A percentile compares a stretch with the other conserved stretches of the same genome.
Conservation (phyloP, 176 grass and related monocot genomes). For the Chloris gayana region DNA sequence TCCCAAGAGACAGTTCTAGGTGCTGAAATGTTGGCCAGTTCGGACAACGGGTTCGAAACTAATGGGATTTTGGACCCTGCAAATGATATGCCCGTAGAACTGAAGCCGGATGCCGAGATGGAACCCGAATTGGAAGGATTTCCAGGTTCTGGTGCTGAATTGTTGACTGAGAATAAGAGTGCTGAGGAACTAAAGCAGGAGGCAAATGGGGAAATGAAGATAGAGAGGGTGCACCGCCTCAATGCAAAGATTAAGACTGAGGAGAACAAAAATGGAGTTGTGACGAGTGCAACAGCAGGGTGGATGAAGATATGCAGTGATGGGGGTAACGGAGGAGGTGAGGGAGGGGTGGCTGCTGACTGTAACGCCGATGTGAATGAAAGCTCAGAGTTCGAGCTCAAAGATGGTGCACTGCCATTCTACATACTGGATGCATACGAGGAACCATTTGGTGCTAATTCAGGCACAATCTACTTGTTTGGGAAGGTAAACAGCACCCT, state of each 20-base stretch:
- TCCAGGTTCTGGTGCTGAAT: slow-evolving; percentile 30
- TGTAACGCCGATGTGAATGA: slow-evolving; percentile 49
- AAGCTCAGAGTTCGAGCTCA: slow-evolving; percentile 70
- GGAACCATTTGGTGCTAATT: slow-evolving; percentile 80
- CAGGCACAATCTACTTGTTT: slow-evolving; percentile 87
- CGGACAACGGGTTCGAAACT: slow-evolving; percentile 29
- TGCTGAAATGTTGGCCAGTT: slow-evolving; percentile 18
- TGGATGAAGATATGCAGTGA: slow-evolving; percentile 68
- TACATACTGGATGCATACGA: slow-evolving; percentile 96
- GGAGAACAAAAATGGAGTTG: slow-evolving; percentile 38
- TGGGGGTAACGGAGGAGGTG: slow-evolving; percentile 40
- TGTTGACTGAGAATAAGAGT: slow-evolving; percentile 23
- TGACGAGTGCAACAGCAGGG: slow-evolving; percentile 60
- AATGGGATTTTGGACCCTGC: slow-evolving; percentile 33
- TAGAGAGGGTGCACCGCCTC: slow-evolving; percentile 52
- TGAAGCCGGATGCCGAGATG: slow-evolving; percentile 33
- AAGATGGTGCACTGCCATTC: slow-evolving; percentile 81
- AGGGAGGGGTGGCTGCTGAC: slow-evolving; percentile 44
- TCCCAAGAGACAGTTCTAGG: slow-evolving; percentile 23
- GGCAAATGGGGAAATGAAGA: slow-evolving; percentile 47
- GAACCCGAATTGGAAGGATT: slow-evolving; percentile 37
- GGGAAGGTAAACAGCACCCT: slow-evolving; percentile 70
- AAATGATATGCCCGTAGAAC: slow-evolving; percentile 44
- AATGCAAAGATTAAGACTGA: slow-evolving; percentile 70
- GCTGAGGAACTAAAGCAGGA: slow-evolving; percentile 41